phyloP scores from a whole-genome alignment of 1,139 yeast genomes.

The Saccharomyces hybrid region DNA sequence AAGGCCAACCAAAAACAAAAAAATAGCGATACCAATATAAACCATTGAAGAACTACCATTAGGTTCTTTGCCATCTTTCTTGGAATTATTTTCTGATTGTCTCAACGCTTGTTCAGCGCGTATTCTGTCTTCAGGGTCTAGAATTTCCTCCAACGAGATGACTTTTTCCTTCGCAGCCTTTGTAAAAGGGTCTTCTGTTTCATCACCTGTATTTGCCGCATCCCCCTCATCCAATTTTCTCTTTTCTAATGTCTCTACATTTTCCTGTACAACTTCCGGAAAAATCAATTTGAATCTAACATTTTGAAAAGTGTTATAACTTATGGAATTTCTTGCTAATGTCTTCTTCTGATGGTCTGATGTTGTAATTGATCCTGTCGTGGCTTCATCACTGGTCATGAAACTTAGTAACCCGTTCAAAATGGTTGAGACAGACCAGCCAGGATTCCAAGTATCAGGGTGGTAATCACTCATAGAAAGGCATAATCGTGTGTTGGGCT shows the following conservation, averaged over 20 bases:
- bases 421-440: constrained; percentile 87
- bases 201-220: constrained; percentile 6
- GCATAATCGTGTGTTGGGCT: constrained; percentile 72
- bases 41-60: constrained; percentile 21
- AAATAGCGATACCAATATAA: constrained; percentile 30
- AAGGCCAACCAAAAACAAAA: constrained; percentile 28
- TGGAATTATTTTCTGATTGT: constrained; percentile 6
- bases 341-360: constrained; percentile 39
- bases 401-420: constrained; percentile 78
- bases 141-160: constrained; percentile 31
- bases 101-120: constrained; percentile 29
- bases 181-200: constrained; percentile 14
- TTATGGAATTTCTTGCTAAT: constrained; percentile 47
- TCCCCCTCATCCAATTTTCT: constrained; percentile 8
- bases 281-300: constrained; percentile 54
- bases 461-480: constrained; percentile 87
- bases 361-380: constrained; percentile 54
- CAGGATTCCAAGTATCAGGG: constrained; percentile 92
- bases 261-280: constrained; percentile 55
- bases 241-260: constrained; percentile 30
- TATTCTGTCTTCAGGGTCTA: constrained; percentile 43
- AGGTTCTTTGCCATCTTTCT: constrained; percentile 7
- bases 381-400: constrained; percentile 58
- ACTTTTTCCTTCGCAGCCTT: constrained; percentile 29
- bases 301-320: constrained; percentile 49